These are phyloP conservation scores for Arthrobotrys iridis DNA, from an alignment of 2,329 filamentous ascomycete genomes.

Conservation along the genomic window DNA sequence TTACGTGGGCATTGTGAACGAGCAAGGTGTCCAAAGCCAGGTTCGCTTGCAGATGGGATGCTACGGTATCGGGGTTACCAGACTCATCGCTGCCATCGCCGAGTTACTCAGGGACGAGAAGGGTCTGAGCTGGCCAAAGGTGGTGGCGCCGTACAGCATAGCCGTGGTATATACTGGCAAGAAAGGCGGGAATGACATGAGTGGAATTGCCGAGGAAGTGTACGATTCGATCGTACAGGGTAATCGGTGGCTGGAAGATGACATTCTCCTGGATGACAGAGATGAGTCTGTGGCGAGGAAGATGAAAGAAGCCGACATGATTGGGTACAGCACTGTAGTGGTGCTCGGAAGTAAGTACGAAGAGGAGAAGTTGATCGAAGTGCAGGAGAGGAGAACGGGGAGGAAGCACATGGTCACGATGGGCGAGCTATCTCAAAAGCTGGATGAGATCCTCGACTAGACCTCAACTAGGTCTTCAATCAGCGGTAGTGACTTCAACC, in stretches of 20 bases:
- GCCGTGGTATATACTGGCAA: constrained; percentile 70
- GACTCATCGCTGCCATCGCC: constrained; percentile 86
- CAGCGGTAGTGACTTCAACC: background rate
- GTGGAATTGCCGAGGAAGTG: constrained; percentile 31
- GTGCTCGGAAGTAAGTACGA: constrained; percentile 79
- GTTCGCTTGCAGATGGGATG: constrained; percentile 90
- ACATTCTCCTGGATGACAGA: constrained; percentile 80
- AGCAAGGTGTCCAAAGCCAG: constrained; percentile 58
- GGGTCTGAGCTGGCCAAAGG: constrained; percentile 87
- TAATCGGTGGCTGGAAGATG: constrained; percentile 60
- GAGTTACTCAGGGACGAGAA: constrained; percentile 75
- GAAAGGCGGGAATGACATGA: constrained; percentile 68
- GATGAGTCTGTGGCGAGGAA: constrained; percentile 79
- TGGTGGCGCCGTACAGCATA: constrained; percentile 84
- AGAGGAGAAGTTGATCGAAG: constrained; percentile 71
- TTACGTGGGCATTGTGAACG: constrained; percentile 64
- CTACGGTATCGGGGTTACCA: constrained; percentile 91
- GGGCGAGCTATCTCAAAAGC: constrained; percentile 63
- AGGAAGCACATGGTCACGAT: constrained; percentile 70
- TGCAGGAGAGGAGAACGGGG: constrained; percentile 78
- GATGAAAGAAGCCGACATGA: constrained; percentile 84
- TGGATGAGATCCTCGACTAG: constrained; percentile 24
- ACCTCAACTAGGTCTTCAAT: no score
- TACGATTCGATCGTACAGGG: constrained; percentile 54
- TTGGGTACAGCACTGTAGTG: constrained; percentile 86